Evolutionary conservation across 495 filamentous ascomycete genomes (phyloP).

Genomic region (Hyphodiscus hymeniophilus): DNA sequence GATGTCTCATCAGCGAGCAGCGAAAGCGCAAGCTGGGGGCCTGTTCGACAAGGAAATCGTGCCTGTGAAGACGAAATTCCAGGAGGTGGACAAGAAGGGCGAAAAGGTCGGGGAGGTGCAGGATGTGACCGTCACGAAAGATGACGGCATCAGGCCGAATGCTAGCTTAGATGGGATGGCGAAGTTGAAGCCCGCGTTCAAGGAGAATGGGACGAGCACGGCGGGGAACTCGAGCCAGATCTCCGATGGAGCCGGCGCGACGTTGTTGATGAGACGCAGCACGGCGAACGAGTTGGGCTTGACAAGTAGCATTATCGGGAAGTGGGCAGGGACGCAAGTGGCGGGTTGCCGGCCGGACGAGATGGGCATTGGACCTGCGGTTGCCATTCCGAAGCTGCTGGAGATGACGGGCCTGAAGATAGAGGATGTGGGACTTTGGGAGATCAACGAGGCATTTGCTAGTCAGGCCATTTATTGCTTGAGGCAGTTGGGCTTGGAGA

Average conservation of each 20-base stretch:
- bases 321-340: conserved; percentile 66
- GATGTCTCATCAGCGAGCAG: conserved; percentile 61
- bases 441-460: conserved; percentile 95
- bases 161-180: conserved; percentile 61
- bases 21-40: conserved; percentile 57
- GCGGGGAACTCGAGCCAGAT: conserved; percentile 86
- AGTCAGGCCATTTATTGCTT: conserved; percentile 79
- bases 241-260: conserved; percentile 78
- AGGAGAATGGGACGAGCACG: conserved; percentile 60
- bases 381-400: conserved; percentile 78
- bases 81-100: conserved; percentile 54
- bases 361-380: conserved; percentile 85
- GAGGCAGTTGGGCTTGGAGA: conserved; percentile 60
- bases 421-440: conserved; percentile 78
- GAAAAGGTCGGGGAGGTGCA: conserved; percentile 43
- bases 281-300: conserved; percentile 72
- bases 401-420: conserved; percentile 51
- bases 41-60: conserved; percentile 74
- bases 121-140: conserved; percentile 51
- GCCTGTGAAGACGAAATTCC: conserved; percentile 55
- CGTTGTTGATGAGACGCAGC: conserved; percentile 73
- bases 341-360: conserved; percentile 78
- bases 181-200: conserved; percentile 80
- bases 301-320: conserved; percentile 58
- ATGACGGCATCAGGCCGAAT: conserved; percentile 72